phyloP scores from a whole-genome alignment of 495 filamentous ascomycete species.

The Hyphodiscus hymeniophilus region DNA sequence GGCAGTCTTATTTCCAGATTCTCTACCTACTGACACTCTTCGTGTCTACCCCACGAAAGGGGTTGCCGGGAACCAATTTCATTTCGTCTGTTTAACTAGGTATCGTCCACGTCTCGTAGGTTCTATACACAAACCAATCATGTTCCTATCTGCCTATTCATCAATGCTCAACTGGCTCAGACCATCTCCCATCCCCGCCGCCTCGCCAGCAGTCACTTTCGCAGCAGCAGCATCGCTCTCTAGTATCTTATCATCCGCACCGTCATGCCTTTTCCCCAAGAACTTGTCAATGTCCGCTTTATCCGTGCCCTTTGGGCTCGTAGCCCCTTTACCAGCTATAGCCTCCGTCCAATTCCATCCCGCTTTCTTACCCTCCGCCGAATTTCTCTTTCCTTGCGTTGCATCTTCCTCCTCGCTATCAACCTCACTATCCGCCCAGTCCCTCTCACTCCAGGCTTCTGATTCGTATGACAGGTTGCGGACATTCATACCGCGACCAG shows the following conservation, averaged over 20 bases:
- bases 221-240: constrained; percentile 10
- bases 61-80: too few relatives aligned
- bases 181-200: constrained; percentile 8
- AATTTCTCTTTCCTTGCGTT: not conserved
- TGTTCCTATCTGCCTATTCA: not conserved
- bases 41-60: too few relatives aligned
- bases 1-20: too few relatives aligned
- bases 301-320: constrained; percentile 16
- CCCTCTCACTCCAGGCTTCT: constrained; percentile 42
- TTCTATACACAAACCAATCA: too few relatives aligned
- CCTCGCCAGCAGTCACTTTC: constrained; percentile 10
- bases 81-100: too few relatives aligned
- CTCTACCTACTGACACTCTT: too few relatives aligned
- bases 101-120: too few relatives aligned
- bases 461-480: constrained; percentile 22
- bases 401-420: constrained; percentile 33
- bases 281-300: constrained; percentile 13
- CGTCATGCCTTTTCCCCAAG: constrained; percentile 5
- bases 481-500: not conserved
- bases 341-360: constrained; percentile 51
- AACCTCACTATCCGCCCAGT: constrained; percentile 42
- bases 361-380: constrained; percentile 13
- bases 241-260: not conserved
- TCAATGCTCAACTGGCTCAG: constrained; percentile 2
- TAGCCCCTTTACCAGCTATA: constrained; percentile 37